Percentiles rank a stretch among this genome's conserved stretches.
phyloP scores from a whole-genome alignment of 2,329 filamentous ascomycete genomes.

The Xylariomycetidae sp. region DNA sequence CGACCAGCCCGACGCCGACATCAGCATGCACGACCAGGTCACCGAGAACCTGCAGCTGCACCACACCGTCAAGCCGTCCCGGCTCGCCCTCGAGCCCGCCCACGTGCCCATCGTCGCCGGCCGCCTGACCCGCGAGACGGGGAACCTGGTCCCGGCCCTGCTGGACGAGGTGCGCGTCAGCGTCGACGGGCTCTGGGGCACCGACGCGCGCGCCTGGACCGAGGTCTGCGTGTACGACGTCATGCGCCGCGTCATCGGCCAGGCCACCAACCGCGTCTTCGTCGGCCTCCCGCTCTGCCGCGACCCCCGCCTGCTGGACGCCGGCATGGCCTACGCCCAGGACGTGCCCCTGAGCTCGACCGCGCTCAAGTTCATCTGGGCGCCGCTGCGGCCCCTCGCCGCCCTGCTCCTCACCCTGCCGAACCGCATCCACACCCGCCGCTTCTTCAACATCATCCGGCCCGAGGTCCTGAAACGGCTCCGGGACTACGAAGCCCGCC shows the following conservation, averaged over 20 bases:
- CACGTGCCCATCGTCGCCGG: constrained; percentile 23
- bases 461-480: constrained; percentile 23
- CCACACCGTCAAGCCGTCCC: constrained; percentile 20
- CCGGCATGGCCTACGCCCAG: constrained; percentile 19
- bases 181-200: constrained; percentile 23
- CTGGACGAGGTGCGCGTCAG: constrained; percentile 21
- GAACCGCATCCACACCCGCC: constrained; percentile 16
- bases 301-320: constrained; percentile 18
- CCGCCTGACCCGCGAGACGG: constrained; percentile 25
- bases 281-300: constrained; percentile 26
- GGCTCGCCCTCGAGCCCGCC: constrained; percentile 15
- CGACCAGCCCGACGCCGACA: constrained; percentile 24
- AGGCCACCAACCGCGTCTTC: constrained; percentile 27
- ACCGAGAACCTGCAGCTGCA: constrained; percentile 21
- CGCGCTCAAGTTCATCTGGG: constrained; percentile 15
- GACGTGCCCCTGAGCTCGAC: constrained; percentile 16
- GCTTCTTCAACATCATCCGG: constrained; percentile 17
- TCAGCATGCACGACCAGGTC: constrained; percentile 18
- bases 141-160: constrained; percentile 25
- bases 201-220: constrained; percentile 8
- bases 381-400: constrained; percentile 16
- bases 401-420: constrained; percentile 22
- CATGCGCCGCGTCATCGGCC: constrained; percentile 20
- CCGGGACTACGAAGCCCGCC: constrained; percentile 15
- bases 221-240: constrained; percentile 18